Evolutionary conservation across 2,329 filamentous ascomycete species (phyloP).

Genomic region (Nemania sp.): DNA sequence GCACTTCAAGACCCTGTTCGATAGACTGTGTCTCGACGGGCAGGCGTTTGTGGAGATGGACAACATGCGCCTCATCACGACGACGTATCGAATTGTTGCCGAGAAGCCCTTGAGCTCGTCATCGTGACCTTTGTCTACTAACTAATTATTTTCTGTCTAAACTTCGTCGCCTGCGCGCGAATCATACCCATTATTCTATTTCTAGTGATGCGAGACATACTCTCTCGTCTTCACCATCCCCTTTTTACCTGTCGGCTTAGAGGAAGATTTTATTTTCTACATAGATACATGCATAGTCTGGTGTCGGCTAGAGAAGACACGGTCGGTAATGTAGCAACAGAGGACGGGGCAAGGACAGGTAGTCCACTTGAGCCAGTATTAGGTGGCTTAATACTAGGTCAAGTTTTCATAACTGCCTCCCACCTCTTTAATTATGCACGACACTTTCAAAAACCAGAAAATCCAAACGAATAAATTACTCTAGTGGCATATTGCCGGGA

Average conservation of each 20-base stretch:
- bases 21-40: constrained; percentile 56
- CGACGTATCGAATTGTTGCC: constrained; percentile 57
- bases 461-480: no score
- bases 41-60: constrained; percentile 61
- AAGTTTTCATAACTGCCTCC: no score
- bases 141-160: no score
- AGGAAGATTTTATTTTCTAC: neutral
- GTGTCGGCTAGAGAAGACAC: constrained; percentile 7
- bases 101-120: constrained; percentile 41
- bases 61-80: constrained; percentile 54
- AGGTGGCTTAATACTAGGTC: constrained; percentile 13
- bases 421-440: no score
- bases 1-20: constrained; percentile 58
- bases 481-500: no score
- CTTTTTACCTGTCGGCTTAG: neutral
- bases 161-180: no score
- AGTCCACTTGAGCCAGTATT: constrained; percentile 5
- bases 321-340: constrained; percentile 21
- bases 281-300: constrained; percentile 11
- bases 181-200: no score
- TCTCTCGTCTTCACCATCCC: neutral
- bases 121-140: neutral
- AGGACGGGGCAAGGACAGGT: neutral
- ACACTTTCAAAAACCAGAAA: no score
- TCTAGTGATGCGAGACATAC: no score